These are phyloP conservation scores for Musa balbisiana DNA, from an alignment of 202 grass and related monocot genomes.

Conservation along the genomic window DNA sequence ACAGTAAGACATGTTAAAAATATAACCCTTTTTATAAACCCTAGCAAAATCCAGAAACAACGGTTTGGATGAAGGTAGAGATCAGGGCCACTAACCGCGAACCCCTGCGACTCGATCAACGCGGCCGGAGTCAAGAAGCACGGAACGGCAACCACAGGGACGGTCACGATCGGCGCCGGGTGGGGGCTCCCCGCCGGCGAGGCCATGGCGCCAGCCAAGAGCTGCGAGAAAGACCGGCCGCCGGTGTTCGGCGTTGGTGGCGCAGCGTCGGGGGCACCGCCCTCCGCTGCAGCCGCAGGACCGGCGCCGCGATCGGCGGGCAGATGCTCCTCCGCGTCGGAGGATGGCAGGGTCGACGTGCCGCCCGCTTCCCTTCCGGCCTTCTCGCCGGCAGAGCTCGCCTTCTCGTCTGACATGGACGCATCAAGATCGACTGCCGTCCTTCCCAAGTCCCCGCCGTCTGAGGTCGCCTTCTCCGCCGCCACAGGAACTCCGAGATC, in stretches of 20 bases:
- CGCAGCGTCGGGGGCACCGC: background rate
- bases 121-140: constrained; percentile 41
- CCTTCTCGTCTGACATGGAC: constrained; percentile 2
- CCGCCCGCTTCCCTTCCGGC: background rate
- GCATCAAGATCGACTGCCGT: constrained; percentile 24
- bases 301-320: background rate
- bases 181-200: constrained; percentile 20
- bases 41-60: constrained; percentile 23
- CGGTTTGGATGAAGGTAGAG: background rate
- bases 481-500: too few relatives aligned
- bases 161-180: constrained; percentile 33
- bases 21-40: background rate
- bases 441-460: constrained; percentile 26
- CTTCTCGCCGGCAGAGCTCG: background rate
- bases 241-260: background rate
- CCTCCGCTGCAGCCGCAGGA: background rate
- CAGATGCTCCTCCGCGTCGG: too few relatives aligned
- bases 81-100: constrained; percentile 21
- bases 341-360: too few relatives aligned
- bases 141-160: constrained; percentile 47
- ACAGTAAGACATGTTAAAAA: background rate
- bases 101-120: constrained; percentile 31
- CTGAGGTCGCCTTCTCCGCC: background rate
- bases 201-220: constrained; percentile 35
- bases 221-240: constrained; percentile 39